phyloP scores from a whole-genome alignment of 139 green algal species.

The Coccomyxa sp. region DNA sequence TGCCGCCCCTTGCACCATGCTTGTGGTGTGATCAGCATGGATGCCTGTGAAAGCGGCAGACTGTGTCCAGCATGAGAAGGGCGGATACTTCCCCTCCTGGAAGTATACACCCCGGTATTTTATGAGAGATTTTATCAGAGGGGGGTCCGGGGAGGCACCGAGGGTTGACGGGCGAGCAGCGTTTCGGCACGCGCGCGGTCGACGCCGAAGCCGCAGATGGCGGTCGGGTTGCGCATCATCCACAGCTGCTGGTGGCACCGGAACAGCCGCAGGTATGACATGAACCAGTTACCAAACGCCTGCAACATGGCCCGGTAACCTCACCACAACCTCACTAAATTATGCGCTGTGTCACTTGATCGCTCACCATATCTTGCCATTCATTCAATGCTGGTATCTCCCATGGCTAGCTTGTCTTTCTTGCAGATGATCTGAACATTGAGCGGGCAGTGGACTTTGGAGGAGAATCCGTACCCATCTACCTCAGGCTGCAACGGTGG shows the following conservation, averaged over 20 bases:
- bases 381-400: neutral
- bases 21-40: no score
- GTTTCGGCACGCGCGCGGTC: slow-evolving; percentile 2
- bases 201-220: slow-evolving; percentile 21
- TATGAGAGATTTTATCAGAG: no score
- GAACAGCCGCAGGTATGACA: slow-evolving; percentile 17
- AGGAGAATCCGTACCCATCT: no score
- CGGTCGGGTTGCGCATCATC: neutral
- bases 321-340: neutral
- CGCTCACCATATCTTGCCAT: neutral
- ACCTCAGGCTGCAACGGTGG: neutral
- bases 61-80: no score
- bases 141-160: neutral
- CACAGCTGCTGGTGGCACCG: slow-evolving; percentile 17
- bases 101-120: no score
- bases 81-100: no score
- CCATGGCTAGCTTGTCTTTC: no score
- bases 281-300: neutral
- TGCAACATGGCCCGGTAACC: neutral
- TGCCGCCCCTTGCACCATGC: no score
- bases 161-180: slow-evolving; percentile 10
- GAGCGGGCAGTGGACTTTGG: no score
- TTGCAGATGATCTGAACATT: no score
- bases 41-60: no score
- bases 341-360: neutral